Evolutionary conservation across 1,139 yeast genomes (phyloP).

Genomic region (Debaryomyces udenii): DNA sequence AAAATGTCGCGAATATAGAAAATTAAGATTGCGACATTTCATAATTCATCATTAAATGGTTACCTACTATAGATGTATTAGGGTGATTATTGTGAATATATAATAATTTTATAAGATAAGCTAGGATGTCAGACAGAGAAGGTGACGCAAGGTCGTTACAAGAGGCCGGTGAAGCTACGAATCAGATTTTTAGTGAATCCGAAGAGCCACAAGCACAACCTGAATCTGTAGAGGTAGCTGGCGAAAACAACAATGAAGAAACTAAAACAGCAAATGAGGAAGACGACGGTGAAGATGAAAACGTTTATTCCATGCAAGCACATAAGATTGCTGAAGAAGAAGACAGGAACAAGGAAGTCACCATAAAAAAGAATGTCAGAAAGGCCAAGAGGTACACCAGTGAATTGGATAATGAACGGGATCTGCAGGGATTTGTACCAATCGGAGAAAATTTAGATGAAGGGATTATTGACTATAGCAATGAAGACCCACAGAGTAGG

Average conservation of each 20-base stretch:
- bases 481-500: slow-evolving; percentile 54
- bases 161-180: slow-evolving; percentile 2
- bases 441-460: slow-evolving; percentile 17
- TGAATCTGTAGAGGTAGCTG: slow-evolving; percentile 3
- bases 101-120: not conserved
- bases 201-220: slow-evolving; percentile 5
- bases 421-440: slow-evolving; percentile 18
- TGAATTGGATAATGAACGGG: slow-evolving; percentile 13
- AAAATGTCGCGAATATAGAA: not conserved
- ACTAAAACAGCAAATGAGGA: slow-evolving; percentile 14
- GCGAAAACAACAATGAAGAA: slow-evolving; percentile 14
- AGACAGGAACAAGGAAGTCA: slow-evolving; percentile 24
- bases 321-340: slow-evolving; percentile 28
- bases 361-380: slow-evolving; percentile 47
- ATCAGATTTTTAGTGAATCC: slow-evolving; percentile 7
- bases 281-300: slow-evolving; percentile 14
- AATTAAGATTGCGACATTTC: not conserved
- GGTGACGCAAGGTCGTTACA: slow-evolving; percentile 3
- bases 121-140: slow-evolving; percentile 8
- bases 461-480: slow-evolving; percentile 21
- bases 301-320: slow-evolving; percentile 33
- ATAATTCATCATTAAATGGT: not conserved
- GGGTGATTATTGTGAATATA: not conserved
- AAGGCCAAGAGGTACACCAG: slow-evolving; percentile 20
- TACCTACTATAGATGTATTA: not conserved